A percentile compares a stretch with the other conserved stretches of the same genome.
Evolutionary conservation across 176 grass and related monocot species (phyloP).

Genomic region (Rhynchospora pubera): DNA sequence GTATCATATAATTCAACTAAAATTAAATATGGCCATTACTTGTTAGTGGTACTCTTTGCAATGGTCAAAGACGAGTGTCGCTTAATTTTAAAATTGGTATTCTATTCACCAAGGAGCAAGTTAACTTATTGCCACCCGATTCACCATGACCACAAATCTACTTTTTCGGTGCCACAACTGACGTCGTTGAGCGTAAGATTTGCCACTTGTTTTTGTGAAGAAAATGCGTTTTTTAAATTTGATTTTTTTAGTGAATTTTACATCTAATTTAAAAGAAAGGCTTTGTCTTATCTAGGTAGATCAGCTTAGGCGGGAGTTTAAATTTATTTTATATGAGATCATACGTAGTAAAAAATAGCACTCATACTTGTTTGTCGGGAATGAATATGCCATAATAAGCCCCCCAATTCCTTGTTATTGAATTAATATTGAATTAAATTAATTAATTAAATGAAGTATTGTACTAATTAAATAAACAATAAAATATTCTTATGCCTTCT

Average conservation of each 20-base stretch:
- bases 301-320: no score
- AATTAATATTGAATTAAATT: no score
- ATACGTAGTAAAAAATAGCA: no score
- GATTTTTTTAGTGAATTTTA: background rate
- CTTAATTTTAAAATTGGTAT: background rate
- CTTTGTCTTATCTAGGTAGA: no score
- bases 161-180: background rate
- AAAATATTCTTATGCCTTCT: no score
- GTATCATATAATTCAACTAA: background rate
- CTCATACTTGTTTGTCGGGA: no score
- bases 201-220: background rate
- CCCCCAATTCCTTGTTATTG: no score
- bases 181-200: background rate
- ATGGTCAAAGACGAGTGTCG: background rate
- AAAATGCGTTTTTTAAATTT: background rate
- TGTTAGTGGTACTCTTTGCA: background rate
- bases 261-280: background rate
- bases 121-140: background rate
- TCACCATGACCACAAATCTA: background rate
- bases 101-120: background rate
- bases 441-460: no score
- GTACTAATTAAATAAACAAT: no score
- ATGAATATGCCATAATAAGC: no score
- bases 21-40: background rate
- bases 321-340: no score